phyloP scores from a whole-genome alignment of 2,329 filamentous ascomycete species.

The Lasiodiplodia theobromae region DNA sequence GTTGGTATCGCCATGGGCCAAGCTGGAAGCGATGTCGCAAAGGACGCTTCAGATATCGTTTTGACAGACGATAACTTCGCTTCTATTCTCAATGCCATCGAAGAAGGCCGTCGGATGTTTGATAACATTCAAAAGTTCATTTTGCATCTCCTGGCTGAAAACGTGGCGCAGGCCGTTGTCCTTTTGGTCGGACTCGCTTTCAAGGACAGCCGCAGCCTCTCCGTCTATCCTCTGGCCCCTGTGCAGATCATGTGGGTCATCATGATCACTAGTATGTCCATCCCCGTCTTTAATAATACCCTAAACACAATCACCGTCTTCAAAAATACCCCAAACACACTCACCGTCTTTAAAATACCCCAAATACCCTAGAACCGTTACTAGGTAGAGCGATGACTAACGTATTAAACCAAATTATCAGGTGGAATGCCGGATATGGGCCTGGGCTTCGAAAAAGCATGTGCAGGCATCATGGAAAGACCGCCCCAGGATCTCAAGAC shows the following conservation, averaged over 20 bases:
- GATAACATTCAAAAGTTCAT: conserved; percentile 66
- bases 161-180: conserved; percentile 83
- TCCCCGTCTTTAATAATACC: too few species aligned
- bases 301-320: too few species aligned
- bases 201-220: conserved; percentile 73
- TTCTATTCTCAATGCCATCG: conserved; percentile 50
- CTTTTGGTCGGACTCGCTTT: conserved; percentile 83
- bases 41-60: conserved; percentile 50
- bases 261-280: conserved; percentile 90
- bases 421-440: conserved; percentile 89
- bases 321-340: too few species aligned
- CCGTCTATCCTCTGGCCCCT: conserved; percentile 85
- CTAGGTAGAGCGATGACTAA: too few species aligned
- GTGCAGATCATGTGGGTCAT: conserved; percentile 94
- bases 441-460: conserved; percentile 77
- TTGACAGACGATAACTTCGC: conserved; percentile 52
- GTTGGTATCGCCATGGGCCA: conserved; percentile 52
- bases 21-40: conserved; percentile 49
- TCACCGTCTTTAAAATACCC: too few species aligned
- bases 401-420: too few species aligned
- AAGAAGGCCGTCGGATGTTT: conserved; percentile 51
- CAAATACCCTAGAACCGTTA: too few species aligned
- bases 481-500: conserved; percentile 74
- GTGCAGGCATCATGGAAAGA: conserved; percentile 76
- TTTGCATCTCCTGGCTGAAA: conserved; percentile 78